A percentile compares a stretch with the other conserved stretches of the same genome.
These are phyloP conservation scores for Cladosporium sp. DNA, from an alignment of 2,329 filamentous ascomycete species.

Conservation along the genomic window DNA sequence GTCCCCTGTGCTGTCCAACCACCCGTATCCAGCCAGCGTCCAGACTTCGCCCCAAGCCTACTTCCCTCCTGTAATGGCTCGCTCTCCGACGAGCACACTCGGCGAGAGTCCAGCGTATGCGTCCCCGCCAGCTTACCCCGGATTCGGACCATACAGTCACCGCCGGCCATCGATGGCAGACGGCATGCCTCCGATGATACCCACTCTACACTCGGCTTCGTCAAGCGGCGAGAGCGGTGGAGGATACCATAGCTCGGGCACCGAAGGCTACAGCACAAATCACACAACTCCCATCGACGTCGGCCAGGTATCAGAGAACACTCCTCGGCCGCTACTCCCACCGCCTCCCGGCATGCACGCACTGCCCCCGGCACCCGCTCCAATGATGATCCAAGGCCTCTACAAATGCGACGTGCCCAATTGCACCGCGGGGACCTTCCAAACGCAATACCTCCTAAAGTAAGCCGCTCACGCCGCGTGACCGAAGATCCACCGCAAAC, in stretches of 20 bases:
- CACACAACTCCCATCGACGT: constrained; percentile 32
- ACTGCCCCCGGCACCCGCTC: constrained; percentile 18
- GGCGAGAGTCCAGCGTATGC: constrained; percentile 20
- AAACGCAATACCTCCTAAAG: constrained; percentile 72
- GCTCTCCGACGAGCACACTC: constrained; percentile 24
- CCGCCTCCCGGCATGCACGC: constrained; percentile 32
- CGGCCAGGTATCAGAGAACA: constrained; percentile 26
- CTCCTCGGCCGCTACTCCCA: constrained; percentile 21
- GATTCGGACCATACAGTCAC: constrained; percentile 14
- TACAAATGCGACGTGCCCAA: constrained; percentile 57
- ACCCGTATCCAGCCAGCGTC: constrained; percentile 18
- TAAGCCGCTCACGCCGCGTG: constrained; percentile 31
- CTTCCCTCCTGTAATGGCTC: constrained; percentile 13
- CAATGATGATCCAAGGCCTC: constrained; percentile 31
- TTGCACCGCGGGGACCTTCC: constrained; percentile 67
- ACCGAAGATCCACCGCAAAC: background rate
- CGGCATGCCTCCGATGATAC: constrained; percentile 14
- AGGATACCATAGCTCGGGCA: constrained; percentile 23
- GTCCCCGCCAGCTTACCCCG: constrained; percentile 18
- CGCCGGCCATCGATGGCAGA: constrained; percentile 18
- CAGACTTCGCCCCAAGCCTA: constrained; percentile 24
- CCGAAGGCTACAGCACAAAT: constrained; percentile 29
- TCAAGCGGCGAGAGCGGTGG: constrained; percentile 27
- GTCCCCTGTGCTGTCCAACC: constrained; percentile 22
- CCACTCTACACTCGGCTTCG: constrained; percentile 23